Conservation (phyloP, 257 asterid species). For the Perilla frutescens region DNA sequence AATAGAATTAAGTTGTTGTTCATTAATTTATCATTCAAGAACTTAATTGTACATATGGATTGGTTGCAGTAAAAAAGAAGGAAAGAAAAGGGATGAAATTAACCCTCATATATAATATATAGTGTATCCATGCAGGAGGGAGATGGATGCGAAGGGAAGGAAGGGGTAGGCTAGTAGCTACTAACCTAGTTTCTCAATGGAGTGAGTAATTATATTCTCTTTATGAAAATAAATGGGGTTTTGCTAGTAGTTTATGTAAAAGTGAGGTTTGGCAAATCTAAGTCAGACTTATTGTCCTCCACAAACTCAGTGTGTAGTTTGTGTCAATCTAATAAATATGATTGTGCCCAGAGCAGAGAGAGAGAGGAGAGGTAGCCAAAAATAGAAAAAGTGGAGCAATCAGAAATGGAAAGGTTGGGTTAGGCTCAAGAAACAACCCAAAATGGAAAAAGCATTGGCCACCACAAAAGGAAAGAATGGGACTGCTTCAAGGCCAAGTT, state of each 20-base stretch:
- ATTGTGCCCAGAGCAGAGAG: conserved; percentile 27
- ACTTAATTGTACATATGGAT: too few relatives aligned
- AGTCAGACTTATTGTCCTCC: conserved; percentile 45
- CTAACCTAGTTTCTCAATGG: conserved; percentile 47
- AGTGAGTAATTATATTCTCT: conserved; percentile 66
- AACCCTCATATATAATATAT: too few relatives aligned
- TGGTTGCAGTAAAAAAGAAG: too few relatives aligned
- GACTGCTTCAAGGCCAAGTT: conserved; percentile 56
- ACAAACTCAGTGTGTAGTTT: conserved; percentile 56
- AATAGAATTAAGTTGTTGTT: too few relatives aligned
- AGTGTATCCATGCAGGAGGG: too few relatives aligned
- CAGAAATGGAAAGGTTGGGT: conserved; percentile 55
- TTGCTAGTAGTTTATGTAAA: conserved; percentile 48
- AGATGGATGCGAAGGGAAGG: background rate
- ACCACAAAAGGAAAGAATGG: conserved; percentile 52
- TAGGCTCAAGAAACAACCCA: conserved; percentile 58
- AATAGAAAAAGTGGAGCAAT: conserved; percentile 49
- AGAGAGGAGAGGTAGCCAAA: background rate
- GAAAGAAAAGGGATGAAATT: background rate
- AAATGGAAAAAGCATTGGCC: conserved; percentile 45
- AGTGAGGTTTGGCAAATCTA: conserved; percentile 50
- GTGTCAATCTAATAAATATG: conserved; percentile 61
- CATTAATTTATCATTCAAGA: too few relatives aligned
- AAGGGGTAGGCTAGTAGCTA: conserved; percentile 15
- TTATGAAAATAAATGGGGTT: conserved; percentile 54